These are phyloP conservation scores for Kockiozyma suomiensis DNA, from an alignment of 805 yeast species.

Conservation along the genomic window DNA sequence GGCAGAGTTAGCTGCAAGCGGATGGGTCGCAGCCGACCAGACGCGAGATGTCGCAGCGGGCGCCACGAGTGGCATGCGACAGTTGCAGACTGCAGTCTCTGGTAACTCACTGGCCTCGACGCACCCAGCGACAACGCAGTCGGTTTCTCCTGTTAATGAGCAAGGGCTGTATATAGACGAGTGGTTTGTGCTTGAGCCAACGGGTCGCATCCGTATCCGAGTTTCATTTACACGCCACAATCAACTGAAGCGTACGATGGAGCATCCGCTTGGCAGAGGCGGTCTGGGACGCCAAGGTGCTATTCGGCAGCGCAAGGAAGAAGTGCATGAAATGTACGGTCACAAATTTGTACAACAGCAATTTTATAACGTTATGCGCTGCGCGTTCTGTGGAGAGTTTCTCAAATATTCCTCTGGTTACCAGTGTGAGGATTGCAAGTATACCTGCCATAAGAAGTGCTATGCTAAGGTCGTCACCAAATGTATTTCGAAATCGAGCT, in stretches of 20 bases:
- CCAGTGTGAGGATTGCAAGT: constrained; percentile 79
- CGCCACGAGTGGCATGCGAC: constrained; percentile 2
- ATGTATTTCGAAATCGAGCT: constrained; percentile 73
- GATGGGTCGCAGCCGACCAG: constrained; percentile 82
- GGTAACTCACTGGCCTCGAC: neutral
- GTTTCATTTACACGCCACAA: constrained; percentile 76
- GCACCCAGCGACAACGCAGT: neutral
- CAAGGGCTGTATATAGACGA: constrained; percentile 54
- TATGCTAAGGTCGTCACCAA: constrained; percentile 77
- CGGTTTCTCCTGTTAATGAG: neutral
- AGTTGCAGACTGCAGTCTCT: neutral
- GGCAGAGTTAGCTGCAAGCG: constrained; percentile 67
- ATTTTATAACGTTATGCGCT: constrained; percentile 93
- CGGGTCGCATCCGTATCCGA: constrained; percentile 82
- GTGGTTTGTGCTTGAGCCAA: constrained; percentile 92
- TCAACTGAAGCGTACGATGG: constrained; percentile 49
- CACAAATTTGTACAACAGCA: constrained; percentile 96
- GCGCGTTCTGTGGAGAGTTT: constrained; percentile 97
- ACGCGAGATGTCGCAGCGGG: constrained; percentile 12
- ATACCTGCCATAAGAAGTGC: constrained; percentile 78
- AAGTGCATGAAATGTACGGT: constrained; percentile 79
- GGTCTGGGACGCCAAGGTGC: constrained; percentile 93
- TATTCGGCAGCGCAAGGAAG: constrained; percentile 77
- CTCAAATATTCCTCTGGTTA: constrained; percentile 74
- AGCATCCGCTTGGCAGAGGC: constrained; percentile 54